A percentile compares a stretch with the other conserved stretches of the same genome.
phyloP scores from a whole-genome alignment of 345 rosid genomes.

The Pseudoturritis turrita region DNA sequence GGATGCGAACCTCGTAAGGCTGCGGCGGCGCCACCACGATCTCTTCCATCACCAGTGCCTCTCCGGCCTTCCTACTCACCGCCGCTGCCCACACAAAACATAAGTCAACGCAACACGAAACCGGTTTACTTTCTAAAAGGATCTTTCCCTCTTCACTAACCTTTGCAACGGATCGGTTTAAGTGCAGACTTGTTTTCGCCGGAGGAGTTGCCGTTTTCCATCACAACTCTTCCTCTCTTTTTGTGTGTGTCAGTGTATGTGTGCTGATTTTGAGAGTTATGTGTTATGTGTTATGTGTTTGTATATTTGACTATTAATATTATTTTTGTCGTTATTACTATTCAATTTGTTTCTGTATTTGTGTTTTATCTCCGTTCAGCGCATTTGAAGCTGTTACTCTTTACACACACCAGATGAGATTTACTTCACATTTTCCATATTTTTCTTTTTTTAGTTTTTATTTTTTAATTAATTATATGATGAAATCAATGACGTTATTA shows the following conservation, averaged over 20 bases:
- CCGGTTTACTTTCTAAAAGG: too few relatives aligned
- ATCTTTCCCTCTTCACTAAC: constrained; percentile 15
- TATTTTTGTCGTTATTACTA: not conserved
- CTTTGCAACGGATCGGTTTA: constrained; percentile 67
- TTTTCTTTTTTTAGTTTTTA: too few relatives aligned
- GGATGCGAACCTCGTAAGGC: constrained; percentile 67
- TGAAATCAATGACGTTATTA: too few relatives aligned
- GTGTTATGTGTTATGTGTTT: not conserved
- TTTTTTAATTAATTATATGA: too few relatives aligned
- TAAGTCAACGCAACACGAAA: not conserved
- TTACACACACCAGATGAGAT: not conserved
- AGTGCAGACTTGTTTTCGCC: constrained; percentile 22
- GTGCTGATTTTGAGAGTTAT: not conserved
- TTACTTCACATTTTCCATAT: not conserved
- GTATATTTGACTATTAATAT: not conserved
- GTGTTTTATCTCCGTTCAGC: not conserved
- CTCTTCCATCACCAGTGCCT: constrained; percentile 74
- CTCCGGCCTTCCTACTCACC: constrained; percentile 59
- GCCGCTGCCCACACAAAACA: constrained; percentile 49
- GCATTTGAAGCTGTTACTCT: not conserved
- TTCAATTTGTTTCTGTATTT: not conserved
- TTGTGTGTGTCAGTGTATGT: not conserved
- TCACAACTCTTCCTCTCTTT: not conserved
- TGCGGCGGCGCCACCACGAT: constrained; percentile 69
- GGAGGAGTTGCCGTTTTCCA: constrained; percentile 31